These are phyloP conservation scores for Trichoderma cornu-damae DNA, from an alignment of 2,329 filamentous ascomycete species.

Conservation along the genomic window DNA sequence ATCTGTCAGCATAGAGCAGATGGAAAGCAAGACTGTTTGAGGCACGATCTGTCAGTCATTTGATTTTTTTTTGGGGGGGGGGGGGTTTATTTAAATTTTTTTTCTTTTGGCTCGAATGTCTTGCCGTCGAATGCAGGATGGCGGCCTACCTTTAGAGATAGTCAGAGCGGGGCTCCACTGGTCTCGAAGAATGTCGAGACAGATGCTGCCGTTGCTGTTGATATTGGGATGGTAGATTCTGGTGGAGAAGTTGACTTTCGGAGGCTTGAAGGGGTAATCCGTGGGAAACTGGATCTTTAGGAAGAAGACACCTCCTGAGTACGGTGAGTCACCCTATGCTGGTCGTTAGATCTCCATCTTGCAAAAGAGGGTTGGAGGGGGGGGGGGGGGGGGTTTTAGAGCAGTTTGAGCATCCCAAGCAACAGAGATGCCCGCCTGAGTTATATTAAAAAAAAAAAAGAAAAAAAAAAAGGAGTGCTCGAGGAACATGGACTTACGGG, in stretches of 20 bases:
- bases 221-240: slow-evolving; percentile 99
- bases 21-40: slow-evolving; percentile 78
- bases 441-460: too few relatives aligned
- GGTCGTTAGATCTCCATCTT: slow-evolving; percentile 28
- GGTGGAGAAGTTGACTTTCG: slow-evolving; percentile 99
- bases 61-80: too few relatives aligned
- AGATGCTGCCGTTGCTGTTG: slow-evolving; percentile 99
- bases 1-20: slow-evolving; percentile 99
- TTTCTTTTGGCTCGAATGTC: neutral
- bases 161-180: slow-evolving; percentile 99
- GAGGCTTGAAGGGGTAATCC: slow-evolving; percentile 99
- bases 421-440: neutral
- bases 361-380: neutral
- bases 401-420: neutral
- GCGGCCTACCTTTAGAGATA: slow-evolving; percentile 83
- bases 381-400: too few relatives aligned
- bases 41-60: slow-evolving; percentile 18
- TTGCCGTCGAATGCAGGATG: too few relatives aligned
- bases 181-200: slow-evolving; percentile 94
- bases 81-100: too few relatives aligned
- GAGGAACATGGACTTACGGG: slow-evolving; percentile 60
- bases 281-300: slow-evolving; percentile 98
- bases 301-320: slow-evolving; percentile 98
- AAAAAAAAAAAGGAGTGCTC: too few relatives aligned
- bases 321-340: slow-evolving; percentile 84